Conservation (phyloP, 176 grass and related monocot species). For the Carex kokanica region DNA sequence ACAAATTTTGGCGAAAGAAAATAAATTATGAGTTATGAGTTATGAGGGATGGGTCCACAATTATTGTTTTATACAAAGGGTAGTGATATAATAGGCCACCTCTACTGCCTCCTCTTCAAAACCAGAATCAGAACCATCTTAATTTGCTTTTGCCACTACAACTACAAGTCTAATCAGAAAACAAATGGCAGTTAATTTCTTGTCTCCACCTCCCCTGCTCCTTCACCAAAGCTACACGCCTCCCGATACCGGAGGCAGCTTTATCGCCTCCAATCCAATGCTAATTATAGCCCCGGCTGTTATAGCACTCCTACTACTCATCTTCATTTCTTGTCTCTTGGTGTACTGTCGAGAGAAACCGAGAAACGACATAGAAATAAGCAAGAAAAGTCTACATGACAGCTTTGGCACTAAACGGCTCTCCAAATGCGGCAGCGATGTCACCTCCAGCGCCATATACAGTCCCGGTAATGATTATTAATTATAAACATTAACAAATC, state of each 20-base stretch:
- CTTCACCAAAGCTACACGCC: slow-evolving; percentile 12
- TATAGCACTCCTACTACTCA: slow-evolving; percentile 22
- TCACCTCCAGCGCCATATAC: slow-evolving; percentile 3
- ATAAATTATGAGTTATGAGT: neutral
- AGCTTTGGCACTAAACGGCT: slow-evolving; percentile 19
- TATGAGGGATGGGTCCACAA: slow-evolving; percentile 4
- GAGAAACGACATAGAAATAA: slow-evolving; percentile 21
- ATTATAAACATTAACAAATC: neutral
- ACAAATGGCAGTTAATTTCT: slow-evolving; percentile 25
- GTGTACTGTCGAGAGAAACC: slow-evolving; percentile 29
- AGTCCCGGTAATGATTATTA: slow-evolving; percentile 32
- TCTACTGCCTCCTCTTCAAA: slow-evolving; percentile 17
- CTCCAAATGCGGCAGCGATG: slow-evolving; percentile 20
- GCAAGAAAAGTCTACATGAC: slow-evolving; percentile 10
- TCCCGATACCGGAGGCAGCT: neutral
- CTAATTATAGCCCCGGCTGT: slow-evolving; percentile 33
- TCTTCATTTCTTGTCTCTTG: slow-evolving; percentile 17
- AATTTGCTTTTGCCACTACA: neutral
- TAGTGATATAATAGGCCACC: neutral
- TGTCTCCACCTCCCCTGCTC: slow-evolving; percentile 15
- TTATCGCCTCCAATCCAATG: slow-evolving; percentile 24
- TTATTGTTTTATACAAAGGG: neutral
- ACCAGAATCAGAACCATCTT: neutral
- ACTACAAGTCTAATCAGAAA: slow-evolving; percentile 13
- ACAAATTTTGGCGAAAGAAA: neutral